These are phyloP conservation scores for Hypoxylon sp. DNA, from an alignment of 2,329 filamentous ascomycete species.

Conservation along the genomic window DNA sequence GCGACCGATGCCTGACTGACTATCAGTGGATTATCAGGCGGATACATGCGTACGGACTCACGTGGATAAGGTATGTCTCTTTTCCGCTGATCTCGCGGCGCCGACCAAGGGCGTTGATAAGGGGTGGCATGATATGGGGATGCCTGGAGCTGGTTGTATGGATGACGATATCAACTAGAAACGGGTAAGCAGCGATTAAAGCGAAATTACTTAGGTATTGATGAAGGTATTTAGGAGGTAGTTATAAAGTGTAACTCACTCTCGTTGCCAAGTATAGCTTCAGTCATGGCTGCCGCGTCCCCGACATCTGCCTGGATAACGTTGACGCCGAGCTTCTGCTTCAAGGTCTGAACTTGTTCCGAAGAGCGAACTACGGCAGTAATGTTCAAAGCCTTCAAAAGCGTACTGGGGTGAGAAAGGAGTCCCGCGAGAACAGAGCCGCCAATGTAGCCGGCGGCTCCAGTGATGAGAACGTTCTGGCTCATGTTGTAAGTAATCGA, in stretches of 20 bases:
- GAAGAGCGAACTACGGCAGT: conserved; percentile 47
- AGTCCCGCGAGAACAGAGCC: conserved; percentile 49
- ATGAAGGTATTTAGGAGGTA: too few species aligned
- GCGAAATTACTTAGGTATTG: too few species aligned
- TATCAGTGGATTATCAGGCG: not conserved
- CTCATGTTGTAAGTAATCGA: conserved; percentile 20
- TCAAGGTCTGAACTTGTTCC: conserved; percentile 45
- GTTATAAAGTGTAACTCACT: too few species aligned
- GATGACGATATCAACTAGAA: conserved; percentile 48
- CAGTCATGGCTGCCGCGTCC: conserved; percentile 37
- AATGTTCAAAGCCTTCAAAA: conserved; percentile 39
- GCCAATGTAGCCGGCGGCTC: conserved; percentile 41
- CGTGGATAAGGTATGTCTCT: conserved; percentile 47
- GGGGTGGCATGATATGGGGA: conserved; percentile 34
- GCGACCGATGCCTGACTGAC: conserved; percentile 41
- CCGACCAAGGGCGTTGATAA: conserved; percentile 48
- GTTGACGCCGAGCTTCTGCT: conserved; percentile 44
- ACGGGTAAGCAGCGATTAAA: conserved; percentile 22
- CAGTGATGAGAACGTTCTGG: conserved; percentile 40
- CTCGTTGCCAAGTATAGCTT: too few species aligned
- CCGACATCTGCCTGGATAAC: conserved; percentile 45
- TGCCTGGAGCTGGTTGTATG: conserved; percentile 48
- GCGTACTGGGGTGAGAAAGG: conserved; percentile 30
- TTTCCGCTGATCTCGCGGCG: conserved; percentile 39
- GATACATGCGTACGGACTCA: conserved; percentile 26